These are phyloP conservation scores for Naganishia liquefaciens DNA, from an alignment of 1,284 basidiomycete species.

Conservation along the genomic window DNA sequence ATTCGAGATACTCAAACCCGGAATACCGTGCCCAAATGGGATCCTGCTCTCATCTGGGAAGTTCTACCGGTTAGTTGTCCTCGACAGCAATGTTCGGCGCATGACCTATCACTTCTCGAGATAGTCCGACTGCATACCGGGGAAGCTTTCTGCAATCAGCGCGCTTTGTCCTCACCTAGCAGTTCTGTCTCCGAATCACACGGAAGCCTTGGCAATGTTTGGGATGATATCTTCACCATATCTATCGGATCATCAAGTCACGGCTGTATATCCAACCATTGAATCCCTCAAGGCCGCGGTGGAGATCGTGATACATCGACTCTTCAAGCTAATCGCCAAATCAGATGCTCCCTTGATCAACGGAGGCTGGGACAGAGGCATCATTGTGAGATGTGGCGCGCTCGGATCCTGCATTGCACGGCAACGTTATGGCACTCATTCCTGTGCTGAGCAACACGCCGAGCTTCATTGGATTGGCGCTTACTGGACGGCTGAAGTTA, in stretches of 20 bases:
- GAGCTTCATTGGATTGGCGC: constrained; percentile 41
- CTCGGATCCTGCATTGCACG: constrained; percentile 43
- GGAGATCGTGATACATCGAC: constrained; percentile 3
- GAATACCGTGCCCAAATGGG: constrained; percentile 6
- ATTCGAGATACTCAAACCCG: constrained; percentile 8
- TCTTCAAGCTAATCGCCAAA: constrained; percentile 2
- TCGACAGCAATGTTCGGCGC: no score
- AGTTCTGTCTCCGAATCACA: constrained; percentile 48
- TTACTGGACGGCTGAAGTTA: constrained; percentile 38
- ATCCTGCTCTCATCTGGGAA: constrained; percentile 30
- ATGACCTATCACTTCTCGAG: background rate
- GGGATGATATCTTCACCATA: constrained; percentile 27
- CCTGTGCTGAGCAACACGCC: constrained; percentile 19
- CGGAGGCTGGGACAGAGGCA: constrained; percentile 34
- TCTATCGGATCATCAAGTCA: constrained; percentile 19
- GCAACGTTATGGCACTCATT: background rate
- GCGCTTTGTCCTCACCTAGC: constrained; percentile 24
- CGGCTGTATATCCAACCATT: constrained; percentile 3
- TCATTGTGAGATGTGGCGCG: constrained; percentile 48
- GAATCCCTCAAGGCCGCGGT: constrained; percentile 4
- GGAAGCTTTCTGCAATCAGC: background rate
- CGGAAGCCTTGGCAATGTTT: constrained; percentile 46
- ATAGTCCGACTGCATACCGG: constrained; percentile 31
- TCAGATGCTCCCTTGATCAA: background rate
- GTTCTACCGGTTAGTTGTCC: constrained; percentile 31